Base-by-base conservation (phyloP, 2,329 filamentous ascomycete species). In the Xylariaceae sp. region DNA sequence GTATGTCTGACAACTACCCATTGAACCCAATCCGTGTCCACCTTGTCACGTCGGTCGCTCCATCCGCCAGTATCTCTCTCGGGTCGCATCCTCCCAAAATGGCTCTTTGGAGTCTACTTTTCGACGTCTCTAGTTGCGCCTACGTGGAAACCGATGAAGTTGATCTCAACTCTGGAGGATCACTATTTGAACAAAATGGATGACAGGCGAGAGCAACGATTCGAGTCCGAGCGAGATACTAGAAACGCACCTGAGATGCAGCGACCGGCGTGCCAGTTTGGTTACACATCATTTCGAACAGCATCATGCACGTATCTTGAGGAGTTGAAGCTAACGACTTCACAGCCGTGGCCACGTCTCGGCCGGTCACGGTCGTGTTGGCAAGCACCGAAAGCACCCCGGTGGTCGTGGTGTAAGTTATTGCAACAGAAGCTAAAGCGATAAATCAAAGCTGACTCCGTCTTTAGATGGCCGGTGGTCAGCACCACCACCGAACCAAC, bases 401-500 rank as follows among this genome's bases (percentile, higher is more conserved):
- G 81, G 81, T 83, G 81, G 81, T 80, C 78, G 87, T 87, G 81
- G 81, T 84, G 30, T 32, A 32, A 32, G 30, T 32, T 78, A 85
- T 76, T 93, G 93, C 71, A 44, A 45, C 46, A 43, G 43, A 41
- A 43, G 46, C 41, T n/a, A n/a, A n/a, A n/a, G 48, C 44, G 47
- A 41, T 47, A 30, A 30, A 33, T 16, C 13, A 24, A 11, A 43
- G 11, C 12, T 38, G 37, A 19, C 32, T 11, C 28, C 31, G 16
- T 30, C 30, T 32, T 17, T n/a, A 32, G 30, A 77, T 85, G 75
- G 91, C 93, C 72, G 91, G 93, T 94, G 91, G 90, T 82, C 89
- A 96, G 78, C 93, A 98, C 80, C 93, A 98, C 78, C 89, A 94
- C 83, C 76, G 88, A 60, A 95, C 88, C 66, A 95, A 94, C 78